phyloP scores from a whole-genome alignment of 2,329 filamentous ascomycete species.

The Drechslera avenae region DNA sequence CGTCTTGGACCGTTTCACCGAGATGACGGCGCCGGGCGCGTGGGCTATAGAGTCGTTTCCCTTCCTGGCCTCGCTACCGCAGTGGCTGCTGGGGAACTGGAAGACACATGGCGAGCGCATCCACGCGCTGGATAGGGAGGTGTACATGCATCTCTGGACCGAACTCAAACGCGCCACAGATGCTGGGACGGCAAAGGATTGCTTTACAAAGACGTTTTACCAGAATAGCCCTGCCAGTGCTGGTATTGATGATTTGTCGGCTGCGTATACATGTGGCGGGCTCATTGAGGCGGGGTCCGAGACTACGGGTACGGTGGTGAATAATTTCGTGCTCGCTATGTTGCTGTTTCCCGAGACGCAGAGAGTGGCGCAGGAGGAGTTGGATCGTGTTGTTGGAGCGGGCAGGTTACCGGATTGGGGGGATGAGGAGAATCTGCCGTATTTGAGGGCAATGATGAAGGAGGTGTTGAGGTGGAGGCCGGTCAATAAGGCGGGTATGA shows the following conservation, averaged over 20 bases:
- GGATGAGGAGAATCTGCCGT: slow-evolving; percentile 36
- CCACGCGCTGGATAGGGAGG: slow-evolving; percentile 38
- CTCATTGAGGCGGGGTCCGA: slow-evolving; percentile 45
- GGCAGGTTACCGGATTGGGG: slow-evolving; percentile 41
- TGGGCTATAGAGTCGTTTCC: slow-evolving; percentile 41
- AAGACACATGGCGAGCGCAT: slow-evolving; percentile 28
- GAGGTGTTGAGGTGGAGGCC: slow-evolving; percentile 41
- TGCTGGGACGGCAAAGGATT: slow-evolving; percentile 34
- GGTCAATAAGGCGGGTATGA: slow-evolving; percentile 42
- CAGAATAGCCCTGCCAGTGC: slow-evolving; percentile 37
- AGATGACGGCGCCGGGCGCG: slow-evolving; percentile 38
- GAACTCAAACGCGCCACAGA: slow-evolving; percentile 38
- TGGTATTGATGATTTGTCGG: slow-evolving; percentile 43
- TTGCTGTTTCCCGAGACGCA: slow-evolving; percentile 34
- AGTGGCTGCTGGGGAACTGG: slow-evolving; percentile 42
- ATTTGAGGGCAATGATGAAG: slow-evolving; percentile 45
- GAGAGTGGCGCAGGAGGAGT: slow-evolving; percentile 34
- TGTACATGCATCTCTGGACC: slow-evolving; percentile 44
- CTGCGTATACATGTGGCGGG: slow-evolving; percentile 43
- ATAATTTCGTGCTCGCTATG: slow-evolving; percentile 41
- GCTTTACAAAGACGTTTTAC: slow-evolving; percentile 46
- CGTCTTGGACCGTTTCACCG: slow-evolving; percentile 39
- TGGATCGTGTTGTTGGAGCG: slow-evolving; percentile 37
- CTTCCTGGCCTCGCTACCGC: slow-evolving; percentile 35
- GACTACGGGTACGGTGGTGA: slow-evolving; percentile 38